A percentile compares a stretch with the other conserved stretches of the same genome.
Evolutionary conservation across 2,329 filamentous ascomycete species (phyloP).

Genomic region (Simplicillium aogashimaense): DNA sequence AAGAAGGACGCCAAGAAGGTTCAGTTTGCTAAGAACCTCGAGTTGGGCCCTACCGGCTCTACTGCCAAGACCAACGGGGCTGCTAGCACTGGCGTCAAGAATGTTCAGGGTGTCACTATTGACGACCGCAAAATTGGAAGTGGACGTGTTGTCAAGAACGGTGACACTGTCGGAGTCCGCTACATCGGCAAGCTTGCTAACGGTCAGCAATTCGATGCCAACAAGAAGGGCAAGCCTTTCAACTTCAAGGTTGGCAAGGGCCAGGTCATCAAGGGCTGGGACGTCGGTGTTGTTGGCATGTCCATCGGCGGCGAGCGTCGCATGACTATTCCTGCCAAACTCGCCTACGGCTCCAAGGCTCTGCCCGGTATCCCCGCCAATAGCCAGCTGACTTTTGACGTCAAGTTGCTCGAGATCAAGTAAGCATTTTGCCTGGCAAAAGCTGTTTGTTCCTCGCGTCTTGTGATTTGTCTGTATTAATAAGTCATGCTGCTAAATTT

Average conservation of each 20-base stretch:
- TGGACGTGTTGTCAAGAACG: conserved; percentile 79
- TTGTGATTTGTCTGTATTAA: conserved; percentile 9
- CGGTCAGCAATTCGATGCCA: conserved; percentile 93
- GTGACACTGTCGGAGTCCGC: conserved; percentile 83
- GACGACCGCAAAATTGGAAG: conserved; percentile 91
- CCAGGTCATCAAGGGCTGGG: conserved; percentile 99
- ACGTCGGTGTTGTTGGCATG: conserved; percentile 90
- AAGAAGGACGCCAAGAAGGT: conserved; percentile 81
- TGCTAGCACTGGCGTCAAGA: conserved; percentile 59
- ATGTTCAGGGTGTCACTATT: conserved; percentile 78
- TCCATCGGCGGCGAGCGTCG: conserved; percentile 86
- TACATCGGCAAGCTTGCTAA: conserved; percentile 97
- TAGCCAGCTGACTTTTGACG: conserved; percentile 85
- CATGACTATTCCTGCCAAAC: conserved; percentile 75
- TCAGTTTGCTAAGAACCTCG: conserved; percentile 97
- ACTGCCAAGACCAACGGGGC: conserved; percentile 32
- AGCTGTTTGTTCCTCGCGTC: not conserved
- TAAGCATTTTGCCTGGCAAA: conserved; percentile 29
- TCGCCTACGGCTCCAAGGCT: conserved; percentile 81
- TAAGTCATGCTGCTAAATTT: conserved; percentile 1
- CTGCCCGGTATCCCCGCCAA: conserved; percentile 82
- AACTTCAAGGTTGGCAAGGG: conserved; percentile 88
- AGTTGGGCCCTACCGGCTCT: conserved; percentile 84
- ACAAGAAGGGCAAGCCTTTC: conserved; percentile 99
- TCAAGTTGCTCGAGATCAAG: conserved; percentile 78